A percentile compares a stretch with the other conserved stretches of the same genome.
Conservation (phyloP, 2,329 filamentous ascomycete genomes). For the Penicillium sp. region DNA sequence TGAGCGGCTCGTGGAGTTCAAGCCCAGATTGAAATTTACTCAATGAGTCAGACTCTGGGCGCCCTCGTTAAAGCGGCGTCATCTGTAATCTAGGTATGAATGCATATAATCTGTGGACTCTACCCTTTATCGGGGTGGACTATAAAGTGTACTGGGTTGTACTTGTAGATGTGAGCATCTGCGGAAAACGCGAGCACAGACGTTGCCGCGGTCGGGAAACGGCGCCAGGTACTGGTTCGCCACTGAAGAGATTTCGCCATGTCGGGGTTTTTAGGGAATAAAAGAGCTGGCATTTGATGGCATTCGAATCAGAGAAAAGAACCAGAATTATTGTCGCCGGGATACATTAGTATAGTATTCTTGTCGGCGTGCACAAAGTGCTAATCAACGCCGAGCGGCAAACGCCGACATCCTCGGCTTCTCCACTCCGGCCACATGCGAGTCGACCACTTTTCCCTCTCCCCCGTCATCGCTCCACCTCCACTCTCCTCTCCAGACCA, state of each 20-base stretch:
- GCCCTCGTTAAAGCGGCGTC: too few species aligned
- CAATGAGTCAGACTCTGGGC: too few species aligned
- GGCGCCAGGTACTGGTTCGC: slow-evolving; percentile 10
- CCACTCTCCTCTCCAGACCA: slow-evolving; percentile 6
- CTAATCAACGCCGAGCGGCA: slow-evolving; percentile 6
- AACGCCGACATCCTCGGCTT: slow-evolving; percentile 28
- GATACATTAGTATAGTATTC: not conserved
- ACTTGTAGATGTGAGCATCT: not conserved
- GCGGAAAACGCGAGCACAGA: not conserved
- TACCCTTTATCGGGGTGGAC: too few species aligned
- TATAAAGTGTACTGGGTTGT: not conserved
- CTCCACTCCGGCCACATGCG: slow-evolving; percentile 27
- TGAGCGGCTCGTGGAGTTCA: too few species aligned
- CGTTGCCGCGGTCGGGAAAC: slow-evolving; percentile 2
- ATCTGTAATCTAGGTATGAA: too few species aligned
- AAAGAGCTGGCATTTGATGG: not conserved
- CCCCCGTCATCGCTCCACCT: slow-evolving; percentile 13
- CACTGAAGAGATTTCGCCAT: slow-evolving; percentile 18
- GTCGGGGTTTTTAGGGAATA: not conserved
- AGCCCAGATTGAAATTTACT: too few species aligned
- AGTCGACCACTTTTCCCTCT: slow-evolving; percentile 13
- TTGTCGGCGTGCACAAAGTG: not conserved
- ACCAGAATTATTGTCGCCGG: not conserved
- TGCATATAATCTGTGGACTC: too few species aligned
- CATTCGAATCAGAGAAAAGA: not conserved